Conservation (phyloP, 202 grass and related monocot species). For the Dendrocalamus latiflorus region DNA sequence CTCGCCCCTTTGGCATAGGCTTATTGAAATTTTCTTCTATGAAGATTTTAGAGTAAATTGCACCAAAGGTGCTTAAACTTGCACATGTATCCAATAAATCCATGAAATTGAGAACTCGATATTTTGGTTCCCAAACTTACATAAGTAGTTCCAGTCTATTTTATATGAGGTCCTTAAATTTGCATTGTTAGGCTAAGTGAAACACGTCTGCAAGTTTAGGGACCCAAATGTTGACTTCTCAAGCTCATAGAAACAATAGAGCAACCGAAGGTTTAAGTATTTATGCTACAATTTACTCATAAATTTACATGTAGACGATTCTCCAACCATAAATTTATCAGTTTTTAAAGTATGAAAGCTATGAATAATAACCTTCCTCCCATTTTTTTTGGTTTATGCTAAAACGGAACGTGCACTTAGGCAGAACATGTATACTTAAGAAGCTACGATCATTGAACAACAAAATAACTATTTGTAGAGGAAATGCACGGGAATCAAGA, state of each 20-base stretch:
- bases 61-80: not conserved
- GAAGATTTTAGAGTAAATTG: no score
- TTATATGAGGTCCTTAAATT: not conserved
- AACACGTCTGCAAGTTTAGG: not conserved
- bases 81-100: not conserved
- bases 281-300: no score
- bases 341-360: no score
- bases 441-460: not conserved
- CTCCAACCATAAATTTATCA: no score
- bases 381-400: no score
- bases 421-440: not conserved
- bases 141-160: not conserved
- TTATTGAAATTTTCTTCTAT: no score
- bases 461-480: not conserved
- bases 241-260: not conserved
- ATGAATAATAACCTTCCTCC: no score
- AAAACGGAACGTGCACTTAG: not conserved
- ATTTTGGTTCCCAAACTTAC: not conserved
- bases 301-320: no score
- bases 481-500: not conserved
- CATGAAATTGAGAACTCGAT: not conserved
- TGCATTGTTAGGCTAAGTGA: not conserved
- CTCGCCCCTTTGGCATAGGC: no score
- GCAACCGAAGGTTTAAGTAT: no score
- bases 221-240: not conserved